phyloP scores from a whole-genome alignment of 1,284 basidiomycete species.

The Sporisorium exsertum region DNA sequence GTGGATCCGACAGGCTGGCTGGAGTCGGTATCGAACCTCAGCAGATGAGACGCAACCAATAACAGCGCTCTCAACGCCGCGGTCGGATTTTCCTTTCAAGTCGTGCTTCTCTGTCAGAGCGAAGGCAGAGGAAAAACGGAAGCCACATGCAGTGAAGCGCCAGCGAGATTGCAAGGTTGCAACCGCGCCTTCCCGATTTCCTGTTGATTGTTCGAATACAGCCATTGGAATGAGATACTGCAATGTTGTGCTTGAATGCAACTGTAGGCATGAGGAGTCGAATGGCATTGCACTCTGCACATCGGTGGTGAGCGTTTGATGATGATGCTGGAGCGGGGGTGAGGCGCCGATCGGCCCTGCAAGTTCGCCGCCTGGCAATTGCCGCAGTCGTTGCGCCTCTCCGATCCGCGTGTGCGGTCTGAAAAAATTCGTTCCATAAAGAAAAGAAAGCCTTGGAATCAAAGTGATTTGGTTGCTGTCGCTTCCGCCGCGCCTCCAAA shows the following conservation, averaged over 20 bases:
- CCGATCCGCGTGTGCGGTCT: constrained; percentile 3
- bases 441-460: too few relatives aligned
- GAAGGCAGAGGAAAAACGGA: not conserved
- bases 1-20: not conserved
- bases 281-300: not conserved
- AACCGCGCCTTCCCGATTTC: too few relatives aligned
- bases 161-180: not conserved
- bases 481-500: too few relatives aligned
- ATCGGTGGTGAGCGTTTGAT: not conserved
- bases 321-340: too few relatives aligned
- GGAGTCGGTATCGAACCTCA: not conserved
- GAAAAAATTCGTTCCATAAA: too few relatives aligned
- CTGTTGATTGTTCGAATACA: too few relatives aligned
- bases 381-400: constrained; percentile 8
- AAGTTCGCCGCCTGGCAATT: not conserved
- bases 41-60: constrained; percentile 1
- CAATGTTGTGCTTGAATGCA: too few relatives aligned
- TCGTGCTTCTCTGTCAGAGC: too few relatives aligned
- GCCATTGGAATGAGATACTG: too few relatives aligned
- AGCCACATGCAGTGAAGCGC: not conserved
- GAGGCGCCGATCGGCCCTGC: not conserved
- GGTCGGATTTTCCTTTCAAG: not conserved
- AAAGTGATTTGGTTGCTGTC: too few relatives aligned
- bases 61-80: constrained; percentile 7
- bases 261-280: too few relatives aligned